These are phyloP conservation scores for Neurospora intermedia DNA, from an alignment of 495 filamentous ascomycete genomes.

Conservation along the genomic window DNA sequence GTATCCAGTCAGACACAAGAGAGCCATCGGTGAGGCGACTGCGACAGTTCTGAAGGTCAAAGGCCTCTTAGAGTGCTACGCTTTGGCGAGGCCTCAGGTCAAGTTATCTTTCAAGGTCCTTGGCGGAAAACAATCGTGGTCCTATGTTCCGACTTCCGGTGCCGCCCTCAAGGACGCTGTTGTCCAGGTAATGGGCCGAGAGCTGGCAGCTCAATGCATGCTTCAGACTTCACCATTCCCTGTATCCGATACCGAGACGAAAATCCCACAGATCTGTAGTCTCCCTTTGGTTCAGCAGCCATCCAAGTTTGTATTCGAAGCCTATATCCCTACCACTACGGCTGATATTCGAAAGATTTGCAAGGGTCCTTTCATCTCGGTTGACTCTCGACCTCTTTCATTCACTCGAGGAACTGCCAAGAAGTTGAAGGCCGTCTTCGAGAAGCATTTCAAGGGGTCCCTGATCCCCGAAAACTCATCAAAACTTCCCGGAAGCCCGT, in stretches of 20 bases:
- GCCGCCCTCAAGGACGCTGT: constrained; percentile 53
- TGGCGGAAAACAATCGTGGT: constrained; percentile 60
- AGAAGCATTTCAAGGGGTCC: constrained; percentile 8
- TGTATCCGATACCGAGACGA: neutral
- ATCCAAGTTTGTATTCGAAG: constrained; percentile 31
- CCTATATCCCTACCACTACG: constrained; percentile 46
- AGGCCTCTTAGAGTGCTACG: constrained; percentile 62
- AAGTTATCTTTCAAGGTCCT: constrained; percentile 56
- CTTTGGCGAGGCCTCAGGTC: constrained; percentile 54
- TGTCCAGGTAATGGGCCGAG: constrained; percentile 58
- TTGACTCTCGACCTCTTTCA: constrained; percentile 71
- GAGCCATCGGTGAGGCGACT: constrained; percentile 45
- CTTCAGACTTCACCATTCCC: constrained; percentile 13
- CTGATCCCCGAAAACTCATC: neutral
- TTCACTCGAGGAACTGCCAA: constrained; percentile 51
- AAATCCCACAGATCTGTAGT: neutral
- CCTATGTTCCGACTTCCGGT: constrained; percentile 52
- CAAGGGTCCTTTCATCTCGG: constrained; percentile 55
- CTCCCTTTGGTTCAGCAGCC: neutral
- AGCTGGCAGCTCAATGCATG: constrained; percentile 42
- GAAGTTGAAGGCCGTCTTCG: constrained; percentile 43
- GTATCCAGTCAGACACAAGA: constrained; percentile 66
- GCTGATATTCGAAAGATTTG: constrained; percentile 44
- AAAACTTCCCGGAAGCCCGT: constrained; percentile 46
- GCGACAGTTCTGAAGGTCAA: constrained; percentile 57